Evolutionary conservation across 140 eudicot genomes (phyloP).

Genomic region (Anethum foeniculum): DNA sequence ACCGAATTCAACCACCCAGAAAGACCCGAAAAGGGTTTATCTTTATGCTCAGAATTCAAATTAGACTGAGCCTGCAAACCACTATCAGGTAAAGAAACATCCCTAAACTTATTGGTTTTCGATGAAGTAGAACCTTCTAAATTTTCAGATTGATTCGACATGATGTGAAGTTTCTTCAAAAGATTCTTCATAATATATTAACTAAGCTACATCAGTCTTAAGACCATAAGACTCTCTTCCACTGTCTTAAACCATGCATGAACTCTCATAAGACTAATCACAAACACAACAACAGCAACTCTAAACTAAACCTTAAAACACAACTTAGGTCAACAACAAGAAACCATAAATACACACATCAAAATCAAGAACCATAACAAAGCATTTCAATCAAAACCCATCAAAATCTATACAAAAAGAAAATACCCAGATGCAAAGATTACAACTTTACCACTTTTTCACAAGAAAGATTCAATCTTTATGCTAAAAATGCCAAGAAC

Average conservation of each 20-base stretch:
- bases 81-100: slow-evolving; percentile 30
- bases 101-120: slow-evolving; percentile 30
- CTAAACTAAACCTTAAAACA: slow-evolving; percentile 8
- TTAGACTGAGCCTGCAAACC: slow-evolving; percentile 22
- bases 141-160: slow-evolving; percentile 48
- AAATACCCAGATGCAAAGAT: slow-evolving; percentile 16
- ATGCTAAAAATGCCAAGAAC: background rate
- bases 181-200: slow-evolving; percentile 9
- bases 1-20: slow-evolving; percentile 1
- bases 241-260: slow-evolving; percentile 55
- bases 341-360: slow-evolving; percentile 11
- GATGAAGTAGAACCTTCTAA: slow-evolving; percentile 56
- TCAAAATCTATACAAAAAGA: slow-evolving; percentile 8
- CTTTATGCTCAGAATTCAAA: slow-evolving; percentile 27
- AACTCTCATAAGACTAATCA: slow-evolving; percentile 4
- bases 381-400: slow-evolving; percentile 13
- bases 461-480: slow-evolving; percentile 6
- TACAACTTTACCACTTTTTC: background rate
- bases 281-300: slow-evolving; percentile 9
- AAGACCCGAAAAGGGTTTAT: background rate
- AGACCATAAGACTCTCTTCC: slow-evolving; percentile 45
- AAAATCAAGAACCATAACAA: slow-evolving; percentile 13
- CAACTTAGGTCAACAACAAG: slow-evolving; percentile 20
- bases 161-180: slow-evolving; percentile 33
- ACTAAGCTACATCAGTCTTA: slow-evolving; percentile 23